phyloP scores from a whole-genome alignment of 768 basidiomycete species.

The Leucocoprinus sp. region DNA sequence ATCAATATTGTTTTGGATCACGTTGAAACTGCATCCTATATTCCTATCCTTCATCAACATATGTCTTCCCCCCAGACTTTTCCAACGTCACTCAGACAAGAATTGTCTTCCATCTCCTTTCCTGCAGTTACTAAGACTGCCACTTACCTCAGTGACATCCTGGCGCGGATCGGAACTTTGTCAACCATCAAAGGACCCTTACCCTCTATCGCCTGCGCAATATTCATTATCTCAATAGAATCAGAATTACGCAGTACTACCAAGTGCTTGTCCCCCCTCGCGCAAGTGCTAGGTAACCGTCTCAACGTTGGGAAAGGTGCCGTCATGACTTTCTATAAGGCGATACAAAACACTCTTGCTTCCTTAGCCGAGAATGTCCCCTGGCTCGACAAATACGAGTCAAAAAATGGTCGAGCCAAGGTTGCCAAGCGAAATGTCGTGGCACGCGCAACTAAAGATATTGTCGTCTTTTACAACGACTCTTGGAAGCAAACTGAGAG shows the following conservation, averaged over 20 bases:
- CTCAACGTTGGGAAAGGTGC: slow-evolving; percentile 42
- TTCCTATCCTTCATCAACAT: slow-evolving; percentile 48
- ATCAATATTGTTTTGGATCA: slow-evolving; percentile 46
- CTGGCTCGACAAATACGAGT: slow-evolving; percentile 58
- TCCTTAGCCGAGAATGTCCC: slow-evolving; percentile 58
- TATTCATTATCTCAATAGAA: slow-evolving; percentile 66
- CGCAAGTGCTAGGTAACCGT: slow-evolving; percentile 45
- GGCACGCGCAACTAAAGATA: slow-evolving; percentile 61
- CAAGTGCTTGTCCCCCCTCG: slow-evolving; percentile 47
- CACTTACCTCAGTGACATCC: slow-evolving; percentile 34
- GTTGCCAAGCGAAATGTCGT: slow-evolving; percentile 55
- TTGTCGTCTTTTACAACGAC: slow-evolving; percentile 59
- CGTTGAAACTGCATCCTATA: slow-evolving; percentile 51
- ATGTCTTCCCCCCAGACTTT: slow-evolving; percentile 31
- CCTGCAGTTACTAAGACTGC: slow-evolving; percentile 37
- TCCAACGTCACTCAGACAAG: slow-evolving; percentile 28
- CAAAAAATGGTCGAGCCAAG: slow-evolving; percentile 46
- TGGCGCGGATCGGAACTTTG: slow-evolving; percentile 26
- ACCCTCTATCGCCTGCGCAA: slow-evolving; percentile 55
- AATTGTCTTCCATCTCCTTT: slow-evolving; percentile 33
- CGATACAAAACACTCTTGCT: slow-evolving; percentile 51
- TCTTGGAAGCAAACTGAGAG: slow-evolving; percentile 21
- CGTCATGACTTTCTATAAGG: slow-evolving; percentile 64
- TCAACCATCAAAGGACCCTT: slow-evolving; percentile 27
- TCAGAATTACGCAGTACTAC: slow-evolving; percentile 48